Evolutionary conservation across 495 filamentous ascomycete species (phyloP), one percentile per base, ranked within the genome.

Genomic region (Podospora fimiseda): DNA sequence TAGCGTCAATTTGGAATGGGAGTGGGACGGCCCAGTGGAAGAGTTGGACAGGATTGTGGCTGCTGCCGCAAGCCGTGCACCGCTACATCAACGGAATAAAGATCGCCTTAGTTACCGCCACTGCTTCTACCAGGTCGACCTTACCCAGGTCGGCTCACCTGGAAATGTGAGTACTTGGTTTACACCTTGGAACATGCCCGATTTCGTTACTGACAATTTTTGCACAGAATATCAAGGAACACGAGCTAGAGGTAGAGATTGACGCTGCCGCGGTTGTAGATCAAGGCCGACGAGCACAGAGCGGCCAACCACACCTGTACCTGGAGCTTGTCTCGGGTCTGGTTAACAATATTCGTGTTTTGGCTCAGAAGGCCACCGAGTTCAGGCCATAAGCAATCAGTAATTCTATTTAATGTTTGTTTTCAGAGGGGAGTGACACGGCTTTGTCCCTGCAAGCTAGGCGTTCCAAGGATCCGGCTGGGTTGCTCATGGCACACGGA

Each of bases 101-200:
- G 90, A 96, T 71, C 77, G 91, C 22, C 72, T 96, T 69, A 91
- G 87, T 65, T 96, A 96, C 71, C 80, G 76, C 16, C 92, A 96
- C 64, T 70, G 86, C 42, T 81, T 76, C 18, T 96, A 93, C 64
- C 88, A 91, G 59, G 76, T 96, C 58, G 91, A 96, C 71, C 67
- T 96, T 36, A 96, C 91, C 0, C 90, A 95, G 63, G 91, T 96
- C 11, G 86, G 81, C 9, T 59, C 43, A n/a, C 42, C 14, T 63
- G 42, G 56, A 27, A 5, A 43, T 56, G 7, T 50, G 42, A 3
- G 60, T 57, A 4, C 45, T 46, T 43, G 78, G 80, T 51, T n/a
- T n/a, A n/a, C n/a, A n/a, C n/a, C n/a, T n/a, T n/a, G n/a, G n/a
- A n/a, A n/a, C n/a, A n/a, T n/a, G n/a, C n/a, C n/a, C n/a, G n/a